These are phyloP conservation scores for Alternaria angustiovoidea DNA, from an alignment of 2,329 filamentous ascomycete species.

Conservation along the genomic window DNA sequence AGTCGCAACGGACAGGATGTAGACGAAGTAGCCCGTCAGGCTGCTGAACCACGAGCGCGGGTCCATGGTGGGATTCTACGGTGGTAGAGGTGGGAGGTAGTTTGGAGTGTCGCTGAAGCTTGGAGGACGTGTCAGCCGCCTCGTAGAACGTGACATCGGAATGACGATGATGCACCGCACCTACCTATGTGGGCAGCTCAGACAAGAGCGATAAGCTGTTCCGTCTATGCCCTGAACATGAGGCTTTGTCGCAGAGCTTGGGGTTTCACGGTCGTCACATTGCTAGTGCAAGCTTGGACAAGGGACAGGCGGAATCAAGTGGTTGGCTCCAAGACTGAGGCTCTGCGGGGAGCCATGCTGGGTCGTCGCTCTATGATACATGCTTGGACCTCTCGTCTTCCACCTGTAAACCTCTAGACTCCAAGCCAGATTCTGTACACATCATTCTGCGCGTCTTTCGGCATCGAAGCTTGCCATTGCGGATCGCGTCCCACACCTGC, in stretches of 20 bases:
- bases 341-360: constrained; percentile 13
- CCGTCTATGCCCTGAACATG: not conserved
- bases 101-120: not conserved
- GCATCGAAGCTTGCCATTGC: not conserved
- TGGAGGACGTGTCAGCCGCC: constrained; percentile 12
- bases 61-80: constrained; percentile 43
- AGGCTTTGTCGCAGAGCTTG: not conserved
- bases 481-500: constrained; percentile 1
- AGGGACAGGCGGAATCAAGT: not conserved
- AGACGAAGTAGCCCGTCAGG: constrained; percentile 78
- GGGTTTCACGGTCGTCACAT: not conserved
- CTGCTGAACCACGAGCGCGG: constrained; percentile 52
- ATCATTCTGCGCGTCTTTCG: not conserved
- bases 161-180: constrained; percentile 20
- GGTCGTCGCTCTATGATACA: not conserved
- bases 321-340: constrained; percentile 7
- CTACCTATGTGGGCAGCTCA: constrained; percentile 15
- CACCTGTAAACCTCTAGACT: not conserved
- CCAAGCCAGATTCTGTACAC: not conserved
- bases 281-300: not conserved
- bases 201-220: not conserved
- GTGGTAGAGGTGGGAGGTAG: constrained; percentile 9
- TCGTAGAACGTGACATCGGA: constrained; percentile 14
- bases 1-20: constrained; percentile 78
- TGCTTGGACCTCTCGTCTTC: not conserved